phyloP scores from a whole-genome alignment of 1,284 basidiomycete species.

The Boletus sp. region DNA sequence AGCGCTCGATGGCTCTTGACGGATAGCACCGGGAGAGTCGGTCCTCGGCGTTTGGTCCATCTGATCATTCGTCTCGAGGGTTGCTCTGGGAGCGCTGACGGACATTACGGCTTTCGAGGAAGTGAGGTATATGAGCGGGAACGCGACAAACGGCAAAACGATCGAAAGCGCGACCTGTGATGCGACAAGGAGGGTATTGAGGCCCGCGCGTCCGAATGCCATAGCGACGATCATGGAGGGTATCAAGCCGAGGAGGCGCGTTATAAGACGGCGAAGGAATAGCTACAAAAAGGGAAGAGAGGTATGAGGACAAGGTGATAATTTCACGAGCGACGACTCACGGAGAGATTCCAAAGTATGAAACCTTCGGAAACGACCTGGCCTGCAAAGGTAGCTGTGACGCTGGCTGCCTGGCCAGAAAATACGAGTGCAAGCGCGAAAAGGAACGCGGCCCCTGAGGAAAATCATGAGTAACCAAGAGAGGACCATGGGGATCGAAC shows the following conservation, averaged over 20 bases:
- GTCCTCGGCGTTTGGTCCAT: background rate
- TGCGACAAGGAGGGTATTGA: conserved; percentile 73
- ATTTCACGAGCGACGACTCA: conserved; percentile 34
- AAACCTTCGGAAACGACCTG: conserved; percentile 78
- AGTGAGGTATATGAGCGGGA: conserved; percentile 67
- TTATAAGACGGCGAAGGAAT: conserved; percentile 69
- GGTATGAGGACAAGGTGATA: background rate
- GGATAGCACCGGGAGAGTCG: background rate
- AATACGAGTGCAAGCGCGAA: conserved; percentile 78
- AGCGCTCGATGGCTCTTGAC: background rate
- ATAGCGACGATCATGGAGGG: conserved; percentile 72
- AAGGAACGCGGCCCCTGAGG: conserved; percentile 62
- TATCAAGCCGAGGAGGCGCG: conserved; percentile 70
- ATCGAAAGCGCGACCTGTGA: conserved; percentile 78
- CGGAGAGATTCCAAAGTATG: conserved; percentile 76
- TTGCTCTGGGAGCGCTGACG: conserved; percentile 27
- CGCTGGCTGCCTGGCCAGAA: conserved; percentile 78
- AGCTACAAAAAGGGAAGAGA: conserved; percentile 42
- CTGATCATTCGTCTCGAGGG: background rate
- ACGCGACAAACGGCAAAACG: conserved; percentile 74
- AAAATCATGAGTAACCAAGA: background rate
- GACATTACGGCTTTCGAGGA: conserved; percentile 59
- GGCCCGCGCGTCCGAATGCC: conserved; percentile 62
- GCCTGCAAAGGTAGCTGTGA: conserved; percentile 82
- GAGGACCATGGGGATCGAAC: background rate